These are phyloP conservation scores for Fusarium sp. DNA, from an alignment of 2,329 filamentous ascomycete genomes.

Conservation along the genomic window DNA sequence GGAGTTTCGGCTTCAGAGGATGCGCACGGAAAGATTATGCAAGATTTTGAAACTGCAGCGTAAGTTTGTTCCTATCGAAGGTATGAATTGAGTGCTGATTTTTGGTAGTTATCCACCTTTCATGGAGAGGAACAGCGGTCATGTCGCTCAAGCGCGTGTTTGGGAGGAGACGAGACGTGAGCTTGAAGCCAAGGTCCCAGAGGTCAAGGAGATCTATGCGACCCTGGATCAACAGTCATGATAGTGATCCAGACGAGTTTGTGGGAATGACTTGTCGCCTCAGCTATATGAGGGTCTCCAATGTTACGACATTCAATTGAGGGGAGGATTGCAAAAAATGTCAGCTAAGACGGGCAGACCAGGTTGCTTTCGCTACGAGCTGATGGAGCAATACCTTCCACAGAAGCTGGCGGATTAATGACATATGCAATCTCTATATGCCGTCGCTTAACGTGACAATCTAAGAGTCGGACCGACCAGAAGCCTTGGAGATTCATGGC, in stretches of 20 bases:
- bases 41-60: conserved; percentile 55
- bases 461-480: too few species aligned
- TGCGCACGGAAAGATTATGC: conserved; percentile 56
- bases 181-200: conserved; percentile 45
- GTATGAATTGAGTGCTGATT: conserved; percentile 1
- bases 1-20: conserved; percentile 53
- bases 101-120: conserved; percentile 55
- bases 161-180: conserved; percentile 47
- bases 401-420: too few species aligned
- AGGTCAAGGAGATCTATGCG: conserved; percentile 45
- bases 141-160: conserved; percentile 43
- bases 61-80: conserved; percentile 42
- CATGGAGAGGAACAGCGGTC: conserved; percentile 51
- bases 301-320: too few species aligned
- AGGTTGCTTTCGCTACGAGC: too few species aligned
- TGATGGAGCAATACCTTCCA: too few species aligned
- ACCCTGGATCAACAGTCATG: conserved; percentile 30
- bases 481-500: too few species aligned
- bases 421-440: too few species aligned
- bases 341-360: too few species aligned
- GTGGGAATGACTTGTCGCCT: background rate
- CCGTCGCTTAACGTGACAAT: too few species aligned
- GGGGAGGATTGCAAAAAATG: too few species aligned
- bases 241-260: too few species aligned
- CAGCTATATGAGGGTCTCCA: background rate